phyloP scores from a whole-genome alignment of 306 rosid species.

The Cicer cuneatum region DNA sequence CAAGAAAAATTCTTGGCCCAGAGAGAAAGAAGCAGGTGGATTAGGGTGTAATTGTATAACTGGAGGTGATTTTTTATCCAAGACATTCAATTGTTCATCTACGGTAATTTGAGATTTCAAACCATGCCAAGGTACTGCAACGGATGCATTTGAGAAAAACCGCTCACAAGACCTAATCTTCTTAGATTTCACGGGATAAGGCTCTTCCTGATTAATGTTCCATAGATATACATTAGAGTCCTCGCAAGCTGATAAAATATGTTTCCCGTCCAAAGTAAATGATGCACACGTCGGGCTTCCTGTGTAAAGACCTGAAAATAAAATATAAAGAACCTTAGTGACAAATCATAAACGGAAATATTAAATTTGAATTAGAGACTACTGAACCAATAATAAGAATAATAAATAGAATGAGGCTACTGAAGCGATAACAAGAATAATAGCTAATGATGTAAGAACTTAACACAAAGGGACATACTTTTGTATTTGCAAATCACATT shows the following conservation, averaged over 20 bases:
- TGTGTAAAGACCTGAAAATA: constrained; percentile 59
- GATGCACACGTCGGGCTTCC: constrained; percentile 75
- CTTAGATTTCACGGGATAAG: constrained; percentile 45
- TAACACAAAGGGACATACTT: constrained; percentile 56
- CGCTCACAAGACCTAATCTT: constrained; percentile 59
- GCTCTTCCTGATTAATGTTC: constrained; percentile 59
- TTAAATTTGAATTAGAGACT: constrained; percentile 3
- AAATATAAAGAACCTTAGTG: constrained; percentile 45
- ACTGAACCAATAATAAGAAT: constrained; percentile 1
- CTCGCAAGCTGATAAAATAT: constrained; percentile 82
- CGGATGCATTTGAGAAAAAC: constrained; percentile 59
- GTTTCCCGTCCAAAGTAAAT: constrained; percentile 91
- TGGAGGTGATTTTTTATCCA: constrained; percentile 51
- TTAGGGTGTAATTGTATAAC: constrained; percentile 40
- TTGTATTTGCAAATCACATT: constrained; percentile 80
- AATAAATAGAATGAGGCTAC: constrained; percentile 13
- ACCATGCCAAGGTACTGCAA: constrained; percentile 68
- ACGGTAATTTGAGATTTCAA: constrained; percentile 51
- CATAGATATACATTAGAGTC: constrained; percentile 89
- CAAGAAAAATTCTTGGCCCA: constrained; percentile 68
- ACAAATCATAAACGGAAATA: constrained; percentile 15
- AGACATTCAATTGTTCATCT: constrained; percentile 47
- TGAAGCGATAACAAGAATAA: constrained; percentile 10
- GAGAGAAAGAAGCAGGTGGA: constrained; percentile 66
- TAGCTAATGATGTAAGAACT: not conserved